These are phyloP conservation scores for Endoconidiophora polonica DNA, from an alignment of 2,329 filamentous ascomycete species.

Conservation along the genomic window DNA sequence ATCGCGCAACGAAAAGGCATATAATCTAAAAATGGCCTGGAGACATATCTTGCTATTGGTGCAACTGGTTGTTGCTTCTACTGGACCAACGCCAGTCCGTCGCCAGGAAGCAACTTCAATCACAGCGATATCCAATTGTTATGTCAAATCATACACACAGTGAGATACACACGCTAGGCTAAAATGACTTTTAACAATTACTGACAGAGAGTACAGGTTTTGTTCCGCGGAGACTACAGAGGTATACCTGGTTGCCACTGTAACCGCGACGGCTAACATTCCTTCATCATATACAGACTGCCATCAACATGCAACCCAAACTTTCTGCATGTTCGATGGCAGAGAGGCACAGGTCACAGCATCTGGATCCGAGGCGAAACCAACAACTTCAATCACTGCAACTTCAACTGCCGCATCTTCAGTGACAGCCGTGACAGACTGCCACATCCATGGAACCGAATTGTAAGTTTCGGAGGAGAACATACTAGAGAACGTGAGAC, in stretches of 20 bases:
- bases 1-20: no score
- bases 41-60: no score
- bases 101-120: neutral
- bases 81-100: neutral
- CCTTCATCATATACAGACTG: constrained; percentile 48
- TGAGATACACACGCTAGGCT: neutral
- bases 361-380: constrained; percentile 13
- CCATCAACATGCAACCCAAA: constrained; percentile 41
- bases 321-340: constrained; percentile 26
- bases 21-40: no score
- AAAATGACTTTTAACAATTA: neutral
- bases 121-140: constrained; percentile 8
- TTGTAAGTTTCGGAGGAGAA: constrained; percentile 20
- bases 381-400: constrained; percentile 12
- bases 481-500: no score
- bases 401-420: constrained; percentile 1
- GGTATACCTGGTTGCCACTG: constrained; percentile 27
- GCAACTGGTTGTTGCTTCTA: no score
- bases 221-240: constrained; percentile 28
- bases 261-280: constrained; percentile 36
- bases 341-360: constrained; percentile 24
- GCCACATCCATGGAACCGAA: constrained; percentile 25
- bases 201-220: constrained; percentile 20
- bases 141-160: constrained; percentile 9
- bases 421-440: constrained; percentile 22